Conservation (phyloP, 805 yeast genomes). For the Schwanniomyces occidentalis region DNA sequence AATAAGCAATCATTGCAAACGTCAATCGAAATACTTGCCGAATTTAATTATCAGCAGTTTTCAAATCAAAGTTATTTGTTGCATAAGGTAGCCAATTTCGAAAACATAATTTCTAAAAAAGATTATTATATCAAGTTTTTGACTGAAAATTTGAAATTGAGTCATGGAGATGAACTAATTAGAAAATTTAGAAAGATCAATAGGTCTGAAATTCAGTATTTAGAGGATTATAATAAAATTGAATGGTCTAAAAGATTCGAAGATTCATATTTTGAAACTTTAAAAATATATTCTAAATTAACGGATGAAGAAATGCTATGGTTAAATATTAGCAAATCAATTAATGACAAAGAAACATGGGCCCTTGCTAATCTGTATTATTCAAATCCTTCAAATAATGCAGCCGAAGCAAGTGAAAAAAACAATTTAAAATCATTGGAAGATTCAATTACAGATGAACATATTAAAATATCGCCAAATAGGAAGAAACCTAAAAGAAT, state of each 20-base stretch:
- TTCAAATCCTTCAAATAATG: neutral
- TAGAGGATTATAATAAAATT: constrained; percentile 9
- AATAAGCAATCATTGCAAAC: constrained; percentile 5
- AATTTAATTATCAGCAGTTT: constrained; percentile 22
- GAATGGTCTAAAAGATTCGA: constrained; percentile 10
- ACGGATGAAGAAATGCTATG: neutral
- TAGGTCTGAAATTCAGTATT: constrained; percentile 6
- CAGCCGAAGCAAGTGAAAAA: too few species aligned
- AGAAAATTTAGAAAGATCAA: constrained; percentile 25
- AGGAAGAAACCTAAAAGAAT: constrained; percentile 9
- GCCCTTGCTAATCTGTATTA: constrained; percentile 1
- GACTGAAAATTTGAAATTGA: constrained; percentile 32
- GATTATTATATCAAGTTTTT: constrained; percentile 35
- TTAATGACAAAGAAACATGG: constrained; percentile 2
- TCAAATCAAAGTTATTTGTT: constrained; percentile 18
- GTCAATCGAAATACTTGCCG: constrained; percentile 16
- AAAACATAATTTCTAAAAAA: constrained; percentile 22
- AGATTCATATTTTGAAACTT: neutral
- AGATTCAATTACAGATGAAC: too few species aligned
- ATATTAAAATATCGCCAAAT: constrained; percentile 4
- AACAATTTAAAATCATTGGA: too few species aligned
- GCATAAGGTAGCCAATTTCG: constrained; percentile 19
- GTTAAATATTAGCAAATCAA: constrained; percentile 1
- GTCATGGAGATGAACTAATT: constrained; percentile 36
- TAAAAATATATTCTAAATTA: neutral